Evolutionary conservation across 768 basidiomycete genomes (phyloP), one percentile per base, ranked within the genome.

Genomic region (Boletellus ananas): DNA sequence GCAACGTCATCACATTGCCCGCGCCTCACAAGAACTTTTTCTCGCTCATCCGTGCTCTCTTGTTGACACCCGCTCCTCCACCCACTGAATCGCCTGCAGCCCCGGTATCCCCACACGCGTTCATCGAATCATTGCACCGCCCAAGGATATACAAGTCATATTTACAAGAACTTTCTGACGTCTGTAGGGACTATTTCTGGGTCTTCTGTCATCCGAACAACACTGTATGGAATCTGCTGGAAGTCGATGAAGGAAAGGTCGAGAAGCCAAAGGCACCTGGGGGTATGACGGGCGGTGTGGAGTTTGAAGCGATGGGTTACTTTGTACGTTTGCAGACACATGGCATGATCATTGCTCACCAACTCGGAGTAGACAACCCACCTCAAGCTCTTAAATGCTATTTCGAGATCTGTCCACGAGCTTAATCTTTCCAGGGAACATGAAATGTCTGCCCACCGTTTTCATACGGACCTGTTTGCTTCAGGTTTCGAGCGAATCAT

Each of bases 241-340:
- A 95, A 58, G 86, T 90, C 2, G 91, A 97, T 63, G 87, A 92
- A 63, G 79, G 72, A 2, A 80, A 81, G 52, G 91, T 92, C 4
- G 94, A 96, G 70, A 88, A 85, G 62, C 93, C 93, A 13, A 78
- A 88, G 49, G 95, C 96, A 12, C 96, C 96, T 3, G 92, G 94
- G 6, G 95, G 96, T 14, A 97, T 98, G 85, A 97, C 96, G 0
- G 96, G 95, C 6, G 96, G 96, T 6, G 96, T 99, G 12, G 96
- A 99, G 63, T 94, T 86, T 63, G 96, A 99, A 71, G 95, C 95
- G 4, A 95, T 97, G 84, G 79, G 80, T 14, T 98, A 97, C 68
- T 83, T 94, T 61, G 95, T 98, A 60, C 57, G 90, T 73, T 37
- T n/a, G 46, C 4, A 20, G 31, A 14, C 25, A 17, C 50, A 25